These are phyloP conservation scores for Lipomyces sp. DNA, from an alignment of 805 yeast genomes.

Conservation along the genomic window DNA sequence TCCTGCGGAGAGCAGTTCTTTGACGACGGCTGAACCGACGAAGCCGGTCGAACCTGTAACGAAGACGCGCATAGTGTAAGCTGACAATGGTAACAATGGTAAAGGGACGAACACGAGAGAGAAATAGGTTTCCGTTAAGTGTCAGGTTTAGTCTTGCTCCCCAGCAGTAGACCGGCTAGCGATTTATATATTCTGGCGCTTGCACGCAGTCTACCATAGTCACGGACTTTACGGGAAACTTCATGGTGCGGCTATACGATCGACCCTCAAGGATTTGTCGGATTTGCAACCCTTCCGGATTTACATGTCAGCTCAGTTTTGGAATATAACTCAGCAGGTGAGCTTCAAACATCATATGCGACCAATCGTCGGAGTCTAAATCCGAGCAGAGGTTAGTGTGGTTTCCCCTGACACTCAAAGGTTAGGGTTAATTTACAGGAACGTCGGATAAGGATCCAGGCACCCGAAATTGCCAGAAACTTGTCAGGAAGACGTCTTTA, in stretches of 20 bases:
- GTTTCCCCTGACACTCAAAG: neutral
- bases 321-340: neutral
- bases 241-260: neutral
- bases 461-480: neutral
- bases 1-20: conserved; percentile 49
- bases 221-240: conserved; percentile 1
- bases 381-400: neutral
- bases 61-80: conserved; percentile 43
- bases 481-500: neutral
- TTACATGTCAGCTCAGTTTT: neutral
- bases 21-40: conserved; percentile 53
- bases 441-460: neutral
- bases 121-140: neutral
- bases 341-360: neutral
- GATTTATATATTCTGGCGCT: neutral
- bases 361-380: neutral
- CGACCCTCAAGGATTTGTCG: neutral
- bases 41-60: conserved; percentile 59
- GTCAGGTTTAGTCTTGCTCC: neutral
- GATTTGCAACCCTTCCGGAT: neutral
- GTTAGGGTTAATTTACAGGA: neutral
- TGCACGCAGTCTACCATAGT: neutral
- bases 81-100: neutral
- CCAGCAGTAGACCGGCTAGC: neutral
- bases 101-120: neutral